phyloP scores from a whole-genome alignment of 169 alveolate species.

The Babesia sp. region DNA sequence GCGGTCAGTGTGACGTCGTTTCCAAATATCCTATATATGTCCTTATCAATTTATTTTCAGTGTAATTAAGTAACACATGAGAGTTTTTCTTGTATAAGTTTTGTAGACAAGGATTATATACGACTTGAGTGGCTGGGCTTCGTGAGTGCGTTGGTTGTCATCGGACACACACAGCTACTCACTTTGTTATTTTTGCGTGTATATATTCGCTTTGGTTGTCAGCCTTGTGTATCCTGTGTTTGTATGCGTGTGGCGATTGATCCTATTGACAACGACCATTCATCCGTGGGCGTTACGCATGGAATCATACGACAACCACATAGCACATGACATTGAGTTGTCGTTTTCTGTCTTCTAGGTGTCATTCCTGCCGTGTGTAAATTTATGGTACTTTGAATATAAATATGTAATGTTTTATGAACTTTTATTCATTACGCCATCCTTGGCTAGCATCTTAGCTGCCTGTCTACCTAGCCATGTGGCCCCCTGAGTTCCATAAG shows the following conservation, averaged over 20 bases:
- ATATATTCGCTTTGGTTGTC: no score
- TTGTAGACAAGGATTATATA: neutral
- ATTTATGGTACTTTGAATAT: neutral
- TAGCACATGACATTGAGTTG: constrained; percentile 26
- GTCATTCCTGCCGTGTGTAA: constrained; percentile 13
- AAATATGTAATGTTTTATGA: neutral
- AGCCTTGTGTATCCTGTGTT: no score
- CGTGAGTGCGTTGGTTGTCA: neutral
- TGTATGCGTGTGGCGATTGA: no score
- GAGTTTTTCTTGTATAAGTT: neutral
- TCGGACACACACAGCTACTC: neutral
- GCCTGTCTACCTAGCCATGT: neutral
- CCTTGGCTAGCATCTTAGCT: constrained; percentile 8
- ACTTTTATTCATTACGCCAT: neutral
- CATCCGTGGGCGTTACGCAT: neutral
- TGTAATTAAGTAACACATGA: neutral
- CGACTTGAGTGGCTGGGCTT: neutral
- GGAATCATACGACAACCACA: constrained; percentile 48
- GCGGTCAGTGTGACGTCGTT: constrained; percentile 5
- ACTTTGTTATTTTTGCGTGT: no score
- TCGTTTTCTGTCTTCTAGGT: neutral
- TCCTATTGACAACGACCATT: neutral
- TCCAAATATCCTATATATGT: neutral
- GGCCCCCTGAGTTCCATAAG: constrained; percentile 13
- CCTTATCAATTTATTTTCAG: neutral